A percentile compares a stretch with the other conserved stretches of the same genome.
Evolutionary conservation across 2,329 filamentous ascomycete genomes (phyloP).

Genomic region (Stachybotrys chlorohalonatus): DNA sequence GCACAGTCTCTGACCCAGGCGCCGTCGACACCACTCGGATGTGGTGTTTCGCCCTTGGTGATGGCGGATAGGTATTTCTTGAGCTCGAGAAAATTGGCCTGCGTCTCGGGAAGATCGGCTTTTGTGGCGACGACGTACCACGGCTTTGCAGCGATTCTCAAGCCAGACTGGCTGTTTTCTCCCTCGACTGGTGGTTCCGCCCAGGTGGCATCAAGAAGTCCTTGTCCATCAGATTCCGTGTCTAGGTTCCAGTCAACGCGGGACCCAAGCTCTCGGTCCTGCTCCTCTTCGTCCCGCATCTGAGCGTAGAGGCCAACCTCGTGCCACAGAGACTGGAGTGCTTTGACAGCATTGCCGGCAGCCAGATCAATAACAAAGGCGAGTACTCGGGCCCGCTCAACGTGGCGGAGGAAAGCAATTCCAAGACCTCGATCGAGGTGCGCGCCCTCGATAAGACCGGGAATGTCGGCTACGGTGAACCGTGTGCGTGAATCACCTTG

Average conservation of each 20-base stretch:
- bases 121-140: constrained; percentile 97
- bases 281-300: constrained; percentile 64
- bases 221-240: not conserved
- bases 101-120: constrained; percentile 71
- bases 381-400: constrained; percentile 86
- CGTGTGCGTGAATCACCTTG: constrained; percentile 55
- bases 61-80: constrained; percentile 63
- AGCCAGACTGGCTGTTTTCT: constrained; percentile 17
- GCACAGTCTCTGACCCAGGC: constrained; percentile 53
- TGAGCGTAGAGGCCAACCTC: constrained; percentile 85
- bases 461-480: constrained; percentile 94
- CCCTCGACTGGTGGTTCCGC: constrained; percentile 3
- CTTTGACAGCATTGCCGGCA: constrained; percentile 67
- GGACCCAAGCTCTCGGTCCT: constrained; percentile 50
- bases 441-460: constrained; percentile 83
- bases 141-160: constrained; percentile 85
- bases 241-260: constrained; percentile 49
- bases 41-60: constrained; percentile 49
- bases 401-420: constrained; percentile 84
- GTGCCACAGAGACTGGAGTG: constrained; percentile 75
- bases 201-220: constrained; percentile 8
- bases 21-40: constrained; percentile 59
- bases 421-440: constrained; percentile 88
- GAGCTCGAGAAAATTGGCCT: constrained; percentile 65
- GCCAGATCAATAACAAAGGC: constrained; percentile 88